Evolutionary conservation across 768 basidiomycete genomes (phyloP).

Genomic region (Jaapia argillacea): DNA sequence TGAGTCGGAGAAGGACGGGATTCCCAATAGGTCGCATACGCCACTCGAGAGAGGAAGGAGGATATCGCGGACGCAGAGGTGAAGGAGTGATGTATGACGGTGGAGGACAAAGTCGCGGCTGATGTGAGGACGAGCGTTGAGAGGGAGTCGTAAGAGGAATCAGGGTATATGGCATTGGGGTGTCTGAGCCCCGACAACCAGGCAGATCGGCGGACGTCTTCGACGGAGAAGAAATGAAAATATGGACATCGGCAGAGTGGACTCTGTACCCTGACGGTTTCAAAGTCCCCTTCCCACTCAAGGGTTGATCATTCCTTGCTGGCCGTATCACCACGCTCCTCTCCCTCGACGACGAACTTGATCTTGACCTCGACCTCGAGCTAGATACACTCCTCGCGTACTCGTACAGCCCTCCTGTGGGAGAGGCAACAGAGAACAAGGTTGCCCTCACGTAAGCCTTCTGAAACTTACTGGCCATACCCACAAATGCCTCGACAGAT

Average conservation of each 20-base stretch:
- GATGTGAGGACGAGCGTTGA: constrained; percentile 23
- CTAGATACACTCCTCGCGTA: constrained; percentile 6
- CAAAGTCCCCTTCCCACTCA: constrained; percentile 15
- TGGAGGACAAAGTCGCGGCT: constrained; percentile 31
- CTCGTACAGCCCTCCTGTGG: constrained; percentile 4
- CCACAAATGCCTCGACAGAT: constrained; percentile 33
- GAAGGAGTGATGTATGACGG: constrained; percentile 25
- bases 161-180: constrained; percentile 3
- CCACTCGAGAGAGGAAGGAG: constrained; percentile 22
- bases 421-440: constrained; percentile 29
- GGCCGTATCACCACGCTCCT: constrained; percentile 1
- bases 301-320: constrained; percentile 2
- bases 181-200: background rate
- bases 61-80: constrained; percentile 9
- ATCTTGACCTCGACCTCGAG: constrained; percentile 9
- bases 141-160: constrained; percentile 17
- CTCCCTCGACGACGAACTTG: constrained; percentile 11
- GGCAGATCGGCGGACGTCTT: background rate
- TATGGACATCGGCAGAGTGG: constrained; percentile 29
- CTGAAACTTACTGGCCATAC: constrained; percentile 47
- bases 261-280: constrained; percentile 34
- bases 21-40: constrained; percentile 52
- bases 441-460: constrained; percentile 46
- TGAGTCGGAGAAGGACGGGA: constrained; percentile 45
- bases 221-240: constrained; percentile 25